These are phyloP conservation scores for Paragyromitra xinjiangensis DNA, from an alignment of 495 filamentous ascomycete genomes.

Conservation along the genomic window DNA sequence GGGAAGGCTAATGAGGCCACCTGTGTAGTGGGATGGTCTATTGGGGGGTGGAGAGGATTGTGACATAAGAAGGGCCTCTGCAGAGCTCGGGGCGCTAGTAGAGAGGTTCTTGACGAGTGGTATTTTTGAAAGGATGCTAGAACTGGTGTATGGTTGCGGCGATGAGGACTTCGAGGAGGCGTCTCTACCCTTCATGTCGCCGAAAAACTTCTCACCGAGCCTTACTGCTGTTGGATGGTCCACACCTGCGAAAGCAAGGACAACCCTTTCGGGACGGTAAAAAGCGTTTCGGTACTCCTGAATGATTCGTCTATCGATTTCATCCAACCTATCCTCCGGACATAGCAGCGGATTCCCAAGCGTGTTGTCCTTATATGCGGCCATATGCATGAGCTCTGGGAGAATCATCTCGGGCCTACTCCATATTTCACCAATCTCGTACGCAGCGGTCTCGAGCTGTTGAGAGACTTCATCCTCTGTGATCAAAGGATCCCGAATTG, in stretches of 20 bases:
- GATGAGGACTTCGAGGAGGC: constrained; percentile 61
- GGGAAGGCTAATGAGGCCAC: constrained; percentile 87
- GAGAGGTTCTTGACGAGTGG: constrained; percentile 94
- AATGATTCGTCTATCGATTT: constrained; percentile 79
- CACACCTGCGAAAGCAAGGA: constrained; percentile 94
- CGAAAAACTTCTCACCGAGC: constrained; percentile 85
- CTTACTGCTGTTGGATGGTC: constrained; percentile 80
- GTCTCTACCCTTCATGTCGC: constrained; percentile 76
- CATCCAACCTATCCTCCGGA: constrained; percentile 78
- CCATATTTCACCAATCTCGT: constrained; percentile 98
- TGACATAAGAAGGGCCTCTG: constrained; percentile 65
- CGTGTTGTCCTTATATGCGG: constrained; percentile 94
- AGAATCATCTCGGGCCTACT: constrained; percentile 94
- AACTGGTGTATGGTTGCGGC: constrained; percentile 60
- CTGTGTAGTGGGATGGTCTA: constrained; percentile 80
- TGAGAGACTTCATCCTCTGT: constrained; percentile 88
- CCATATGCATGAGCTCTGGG: constrained; percentile 92
- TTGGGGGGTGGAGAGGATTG: constrained; percentile 12
- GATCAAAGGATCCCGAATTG: constrained; percentile 85
- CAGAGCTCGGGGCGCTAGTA: constrained; percentile 69
- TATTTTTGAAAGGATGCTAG: constrained; percentile 79
- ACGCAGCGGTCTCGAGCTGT: constrained; percentile 89
- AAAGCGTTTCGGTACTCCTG: constrained; percentile 83
- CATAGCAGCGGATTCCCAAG: constrained; percentile 93
- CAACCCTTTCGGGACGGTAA: constrained; percentile 87